phyloP scores from a whole-genome alignment of 176 grass and related monocot genomes.

The Juncus inflexus region DNA sequence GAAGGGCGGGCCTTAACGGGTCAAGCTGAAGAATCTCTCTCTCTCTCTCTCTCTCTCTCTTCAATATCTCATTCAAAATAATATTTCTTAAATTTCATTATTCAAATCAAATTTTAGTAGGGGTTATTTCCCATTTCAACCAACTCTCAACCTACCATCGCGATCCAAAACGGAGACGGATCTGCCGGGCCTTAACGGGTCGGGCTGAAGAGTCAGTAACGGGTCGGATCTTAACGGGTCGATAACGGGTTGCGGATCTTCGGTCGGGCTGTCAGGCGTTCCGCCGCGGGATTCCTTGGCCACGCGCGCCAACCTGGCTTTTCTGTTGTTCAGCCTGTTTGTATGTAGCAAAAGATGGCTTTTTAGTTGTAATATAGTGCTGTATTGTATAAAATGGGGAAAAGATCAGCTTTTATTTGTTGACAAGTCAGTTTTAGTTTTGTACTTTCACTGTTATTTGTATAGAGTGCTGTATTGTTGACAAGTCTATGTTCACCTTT shows the following conservation, averaged over 20 bases:
- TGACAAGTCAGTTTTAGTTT: no score
- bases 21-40: no score
- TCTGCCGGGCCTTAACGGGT: slow-evolving; percentile 38
- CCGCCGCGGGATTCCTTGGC: slow-evolving; percentile 72
- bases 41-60: no score
- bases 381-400: no score
- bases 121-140: slow-evolving; percentile 22
- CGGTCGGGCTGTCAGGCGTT: slow-evolving; percentile 56
- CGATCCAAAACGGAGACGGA: slow-evolving; percentile 33
- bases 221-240: slow-evolving; percentile 51
- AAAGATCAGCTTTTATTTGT: no score
- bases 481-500: no score
- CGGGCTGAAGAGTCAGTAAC: slow-evolving; percentile 42
- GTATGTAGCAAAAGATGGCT: neutral
- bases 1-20: slow-evolving; percentile 43
- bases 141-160: slow-evolving; percentile 34
- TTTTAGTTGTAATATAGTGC: neutral
- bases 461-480: no score
- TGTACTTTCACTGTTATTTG: no score
- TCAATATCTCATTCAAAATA: no score
- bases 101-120: no score
- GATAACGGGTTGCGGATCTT: slow-evolving; percentile 46
- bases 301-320: slow-evolving; percentile 77
- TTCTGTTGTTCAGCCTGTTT: slow-evolving; percentile 85
- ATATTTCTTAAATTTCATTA: no score